Base-by-base conservation (phyloP, 495 filamentous ascomycete genomes). In the Hypoxylon crocopeplum region DNA sequence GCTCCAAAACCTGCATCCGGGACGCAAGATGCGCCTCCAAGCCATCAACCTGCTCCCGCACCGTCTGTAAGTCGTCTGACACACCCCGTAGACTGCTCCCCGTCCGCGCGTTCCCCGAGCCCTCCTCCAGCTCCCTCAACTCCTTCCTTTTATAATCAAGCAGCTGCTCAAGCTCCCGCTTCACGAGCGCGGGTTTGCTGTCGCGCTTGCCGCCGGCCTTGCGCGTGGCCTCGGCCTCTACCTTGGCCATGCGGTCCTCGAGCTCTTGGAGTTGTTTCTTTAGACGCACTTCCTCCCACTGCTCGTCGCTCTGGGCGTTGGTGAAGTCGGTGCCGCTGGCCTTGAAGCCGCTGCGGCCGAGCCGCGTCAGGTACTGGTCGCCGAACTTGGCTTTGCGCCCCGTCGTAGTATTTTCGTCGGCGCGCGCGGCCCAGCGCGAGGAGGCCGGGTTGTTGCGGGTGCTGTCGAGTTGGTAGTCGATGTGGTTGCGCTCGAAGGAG, bases 231-330 rank as follows among this genome's bases (percentile, higher is more conserved):
- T 83, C 83, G 30, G 82, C 81, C 64, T 91, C 90, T 2, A 93
- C 86, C 34, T 86, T 82, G 19, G 88, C 83, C 42, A 96, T 84
- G 77, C 92, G 92, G 25, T 85, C 79, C 65, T 98, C 93, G 38
- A 98, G 75, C 64, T 97, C 93, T 11, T 83, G 80, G 13, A 98
- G 81, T 70, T 98, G 93, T 67, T 93, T 91, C 75, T 93, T 92
- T 41, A 98, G 81, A 47, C 92, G 84, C 25, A 98, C 95, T 73
- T 97, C 94, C 76, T 98, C 95, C 94, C 94, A 97, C 59, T 96
- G 92, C 48, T 85, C 83, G 62, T 92, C 89, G 57, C 86, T 84
- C 47, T 90, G 87, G 7, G 87, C 87, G 10, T 64, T 62, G 49
- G 79, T 82, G 74, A 97, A 97, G 74, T 98, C 92, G 1, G 95